Base-by-base conservation (phyloP, 2,329 filamentous ascomycete genomes). In the Tolypocladium cylindrosporum region DNA sequence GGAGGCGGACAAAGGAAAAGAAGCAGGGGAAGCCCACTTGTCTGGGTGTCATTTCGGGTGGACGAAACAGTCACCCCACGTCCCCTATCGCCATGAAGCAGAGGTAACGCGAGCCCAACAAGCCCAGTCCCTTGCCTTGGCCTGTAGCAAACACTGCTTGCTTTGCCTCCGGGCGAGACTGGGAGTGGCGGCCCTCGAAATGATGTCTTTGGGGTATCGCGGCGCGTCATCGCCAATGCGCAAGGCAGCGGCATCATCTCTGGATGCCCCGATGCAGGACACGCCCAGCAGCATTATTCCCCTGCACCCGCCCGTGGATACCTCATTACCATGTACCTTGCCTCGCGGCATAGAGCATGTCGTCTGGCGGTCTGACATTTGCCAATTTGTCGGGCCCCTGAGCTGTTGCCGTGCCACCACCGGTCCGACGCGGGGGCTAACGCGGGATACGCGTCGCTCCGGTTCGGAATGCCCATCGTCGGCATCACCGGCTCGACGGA, bases 31-130 rank as follows among this genome's bases (percentile, higher is more conserved):
- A 24, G n/a, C 27, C 54, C 54, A 45, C 55, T 39, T 56, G 45
- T 50, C 45, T 50, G 45, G 10, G 27, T 34, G 45, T 57, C 55
- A 57, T 57, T 54, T 57, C 55, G 50, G 48, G 19, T 37, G 55
- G 40, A 21, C 55, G 55, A 57, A 57, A 54, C 55, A 57, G 40
- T 16, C 43, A 48, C 19, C 36, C 21, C 36, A 19, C 21, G 27
- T 34, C 45, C 27, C 45, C 45, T 50, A 34, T 43, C 11, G 19
- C 41, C 41, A n/a, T 4, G 11, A 45, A 31, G 40, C 16, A 37
- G 24, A 14, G 10, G 16, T 24, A 48, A 24, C 13, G 43, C 14
- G 21, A 19, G 24, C 37, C 37, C 11, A 39, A 39, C 13, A 39
- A 2, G 4, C 37, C 37, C 11, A 13, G 36, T 31, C 45, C 45